Evolutionary conservation across 305 asterid genomes (phyloP).

Genomic region (Fraxinus albicans): DNA sequence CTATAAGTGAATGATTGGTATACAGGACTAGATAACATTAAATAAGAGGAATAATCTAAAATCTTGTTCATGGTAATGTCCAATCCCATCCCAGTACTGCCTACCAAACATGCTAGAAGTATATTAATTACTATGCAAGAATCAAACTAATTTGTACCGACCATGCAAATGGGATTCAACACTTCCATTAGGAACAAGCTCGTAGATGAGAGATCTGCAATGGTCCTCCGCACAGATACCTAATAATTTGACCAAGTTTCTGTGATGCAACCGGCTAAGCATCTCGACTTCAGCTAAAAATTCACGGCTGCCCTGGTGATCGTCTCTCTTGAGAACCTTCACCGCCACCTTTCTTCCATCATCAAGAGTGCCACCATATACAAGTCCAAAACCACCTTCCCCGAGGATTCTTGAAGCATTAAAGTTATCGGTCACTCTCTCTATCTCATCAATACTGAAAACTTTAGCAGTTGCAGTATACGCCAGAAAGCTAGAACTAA

Average conservation of each 20-base stretch:
- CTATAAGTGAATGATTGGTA: neutral
- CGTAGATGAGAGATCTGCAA: constrained; percentile 70
- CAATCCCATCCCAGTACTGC: neutral
- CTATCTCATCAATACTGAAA: constrained; percentile 58
- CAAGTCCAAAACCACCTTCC: constrained; percentile 98
- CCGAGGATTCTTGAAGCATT: constrained; percentile 58
- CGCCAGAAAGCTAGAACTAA: constrained; percentile 63
- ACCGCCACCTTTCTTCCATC: constrained; percentile 78
- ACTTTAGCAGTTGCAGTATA: constrained; percentile 73
- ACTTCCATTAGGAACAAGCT: constrained; percentile 93
- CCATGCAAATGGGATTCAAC: constrained; percentile 93
- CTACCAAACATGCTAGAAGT: neutral
- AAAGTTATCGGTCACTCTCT: constrained; percentile 64
- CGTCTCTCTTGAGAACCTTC: constrained; percentile 81
- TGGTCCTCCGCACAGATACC: constrained; percentile 83
- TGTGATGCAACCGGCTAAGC: constrained; percentile 87
- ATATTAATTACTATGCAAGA: neutral
- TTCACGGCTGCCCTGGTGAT: constrained; percentile 88
- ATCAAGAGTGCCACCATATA: constrained; percentile 75
- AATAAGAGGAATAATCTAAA: neutral
- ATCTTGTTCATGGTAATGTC: neutral
- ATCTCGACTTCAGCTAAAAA: constrained; percentile 96
- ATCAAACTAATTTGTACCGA: constrained; percentile 22
- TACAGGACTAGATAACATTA: neutral
- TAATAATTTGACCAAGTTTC: constrained; percentile 77